Evolutionary conservation across 371 early-diverging fungal genomes (phyloP).

Genomic region (Apophysomyces ossiformis): DNA sequence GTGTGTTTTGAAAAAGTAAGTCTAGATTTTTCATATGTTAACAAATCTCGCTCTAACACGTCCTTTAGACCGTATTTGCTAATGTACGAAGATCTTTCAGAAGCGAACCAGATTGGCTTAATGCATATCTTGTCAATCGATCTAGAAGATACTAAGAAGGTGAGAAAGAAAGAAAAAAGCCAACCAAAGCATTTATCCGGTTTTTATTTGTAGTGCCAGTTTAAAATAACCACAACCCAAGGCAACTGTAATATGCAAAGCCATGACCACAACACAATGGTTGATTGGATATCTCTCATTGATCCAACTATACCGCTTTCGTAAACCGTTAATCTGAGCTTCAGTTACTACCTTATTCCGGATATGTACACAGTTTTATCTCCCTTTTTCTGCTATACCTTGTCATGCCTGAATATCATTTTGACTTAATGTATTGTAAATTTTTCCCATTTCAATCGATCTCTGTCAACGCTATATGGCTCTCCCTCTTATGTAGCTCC

Average conservation of each 20-base stretch:
- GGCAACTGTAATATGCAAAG: neutral
- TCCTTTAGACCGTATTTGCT: neutral
- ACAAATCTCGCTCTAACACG: neutral
- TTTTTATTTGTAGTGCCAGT: neutral
- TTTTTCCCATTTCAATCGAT: neutral
- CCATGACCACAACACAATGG: neutral
- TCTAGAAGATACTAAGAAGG: neutral
- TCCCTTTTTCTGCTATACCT: neutral
- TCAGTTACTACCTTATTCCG: neutral
- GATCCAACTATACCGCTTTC: neutral
- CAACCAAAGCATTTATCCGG: no score
- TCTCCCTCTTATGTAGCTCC: no score
- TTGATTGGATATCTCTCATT: neutral
- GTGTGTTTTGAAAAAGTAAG: constrained; percentile 5
- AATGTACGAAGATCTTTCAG: neutral
- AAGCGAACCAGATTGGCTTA: neutral
- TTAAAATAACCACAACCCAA: neutral
- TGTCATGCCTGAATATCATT: neutral
- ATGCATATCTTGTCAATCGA: neutral
- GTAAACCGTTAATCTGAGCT: neutral
- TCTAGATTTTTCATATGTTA: neutral
- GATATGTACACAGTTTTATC: neutral
- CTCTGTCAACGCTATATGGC: no score
- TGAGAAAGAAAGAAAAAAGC: neutral
- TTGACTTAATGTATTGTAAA: neutral